These are phyloP conservation scores for Drechslerella stenobrocha DNA, from an alignment of 2,329 filamentous ascomycete genomes.

Conservation along the genomic window DNA sequence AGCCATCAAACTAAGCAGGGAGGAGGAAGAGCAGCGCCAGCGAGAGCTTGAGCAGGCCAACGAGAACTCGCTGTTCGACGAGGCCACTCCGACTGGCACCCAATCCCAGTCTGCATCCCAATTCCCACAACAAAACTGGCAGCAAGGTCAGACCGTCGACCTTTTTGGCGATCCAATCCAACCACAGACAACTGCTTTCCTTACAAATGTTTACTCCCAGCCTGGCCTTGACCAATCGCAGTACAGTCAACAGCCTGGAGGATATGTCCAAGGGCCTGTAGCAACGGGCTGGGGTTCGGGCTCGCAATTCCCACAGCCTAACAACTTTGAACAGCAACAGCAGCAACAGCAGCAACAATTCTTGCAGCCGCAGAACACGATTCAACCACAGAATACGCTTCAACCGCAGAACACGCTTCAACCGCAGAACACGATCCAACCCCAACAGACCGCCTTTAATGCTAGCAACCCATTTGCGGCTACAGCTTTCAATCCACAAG, in stretches of 20 bases:
- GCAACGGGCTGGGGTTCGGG: constrained; percentile 37
- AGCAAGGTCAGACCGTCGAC: constrained; percentile 93
- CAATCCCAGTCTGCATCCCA: constrained; percentile 65
- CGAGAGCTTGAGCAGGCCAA: constrained; percentile 86
- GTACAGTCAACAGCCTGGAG: constrained; percentile 55
- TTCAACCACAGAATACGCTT: constrained; percentile 38
- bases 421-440: constrained; percentile 45
- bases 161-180: constrained; percentile 95
- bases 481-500: constrained; percentile 53
- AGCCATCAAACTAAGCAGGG: constrained; percentile 91
- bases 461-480: constrained; percentile 58
- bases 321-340: constrained; percentile 58
- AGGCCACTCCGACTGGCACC: constrained; percentile 64
- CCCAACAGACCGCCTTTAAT: constrained; percentile 61
- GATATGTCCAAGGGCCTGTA: constrained; percentile 39
- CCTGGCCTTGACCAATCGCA: constrained; percentile 70
- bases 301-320: constrained; percentile 54
- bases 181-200: constrained; percentile 68
- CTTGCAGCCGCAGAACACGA: constrained; percentile 40
- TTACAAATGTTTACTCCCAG: constrained; percentile 72
- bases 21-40: constrained; percentile 81
- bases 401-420: constrained; percentile 57
- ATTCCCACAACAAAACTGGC: constrained; percentile 69
- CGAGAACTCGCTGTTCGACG: constrained; percentile 83
- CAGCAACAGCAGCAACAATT: constrained; percentile 54